These are phyloP conservation scores for Prunus fruticosa DNA, from an alignment of 306 rosid genomes.

Conservation along the genomic window DNA sequence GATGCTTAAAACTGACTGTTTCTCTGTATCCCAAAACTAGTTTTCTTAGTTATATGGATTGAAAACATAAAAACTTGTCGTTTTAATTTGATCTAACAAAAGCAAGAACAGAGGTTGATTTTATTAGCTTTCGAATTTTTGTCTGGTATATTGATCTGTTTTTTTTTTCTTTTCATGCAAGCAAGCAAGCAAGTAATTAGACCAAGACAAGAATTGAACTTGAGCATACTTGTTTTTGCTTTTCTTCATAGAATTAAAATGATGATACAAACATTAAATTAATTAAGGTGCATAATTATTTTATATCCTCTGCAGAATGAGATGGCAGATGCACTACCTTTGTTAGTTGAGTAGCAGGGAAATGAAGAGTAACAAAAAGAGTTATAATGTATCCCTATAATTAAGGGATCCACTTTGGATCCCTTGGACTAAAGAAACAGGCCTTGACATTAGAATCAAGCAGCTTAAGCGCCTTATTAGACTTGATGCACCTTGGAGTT, in stretches of 20 bases:
- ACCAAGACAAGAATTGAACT: not conserved
- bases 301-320: not conserved
- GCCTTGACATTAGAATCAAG: constrained; percentile 59
- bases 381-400: not conserved
- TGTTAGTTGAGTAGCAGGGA: not conserved
- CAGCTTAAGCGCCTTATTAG: constrained; percentile 58
- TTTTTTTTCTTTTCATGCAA: not conserved
- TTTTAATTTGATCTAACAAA: not conserved
- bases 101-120: not conserved
- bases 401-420: constrained; percentile 65
- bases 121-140: not conserved
- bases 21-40: too few species aligned
- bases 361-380: not conserved
- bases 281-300: not conserved
- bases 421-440: constrained; percentile 68
- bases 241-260: not conserved
- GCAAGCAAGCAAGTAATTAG: not conserved
- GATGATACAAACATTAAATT: not conserved
- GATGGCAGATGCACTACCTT: not conserved
- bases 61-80: too few species aligned
- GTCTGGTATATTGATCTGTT: not conserved
- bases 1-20: too few species aligned
- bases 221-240: not conserved
- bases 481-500: constrained; percentile 81
- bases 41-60: too few species aligned